Conservation (phyloP, 805 yeast species). For the Spathaspora passalidarum region DNA sequence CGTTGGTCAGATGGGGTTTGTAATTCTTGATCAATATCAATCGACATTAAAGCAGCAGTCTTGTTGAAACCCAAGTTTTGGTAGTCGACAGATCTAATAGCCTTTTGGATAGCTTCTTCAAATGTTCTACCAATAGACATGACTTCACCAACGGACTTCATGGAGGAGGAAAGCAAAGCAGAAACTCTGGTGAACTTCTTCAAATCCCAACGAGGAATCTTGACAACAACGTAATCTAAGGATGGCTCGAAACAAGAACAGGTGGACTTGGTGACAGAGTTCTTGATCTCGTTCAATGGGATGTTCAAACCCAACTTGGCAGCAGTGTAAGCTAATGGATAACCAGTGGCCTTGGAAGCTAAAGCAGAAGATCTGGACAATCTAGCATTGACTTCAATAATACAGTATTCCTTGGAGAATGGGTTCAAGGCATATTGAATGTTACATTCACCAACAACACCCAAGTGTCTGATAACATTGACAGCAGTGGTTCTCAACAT, state of each 20-base stretch:
- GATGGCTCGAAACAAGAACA: slow-evolving; percentile 98
- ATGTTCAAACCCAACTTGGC: slow-evolving; percentile 93
- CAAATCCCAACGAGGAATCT: slow-evolving; percentile 99
- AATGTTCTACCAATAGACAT: slow-evolving; percentile 97
- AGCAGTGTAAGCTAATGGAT: slow-evolving; percentile 97
- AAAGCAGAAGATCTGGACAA: slow-evolving; percentile 97
- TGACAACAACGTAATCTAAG: slow-evolving; percentile 92
- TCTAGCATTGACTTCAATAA: slow-evolving; percentile 97
- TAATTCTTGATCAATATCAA: slow-evolving; percentile 88
- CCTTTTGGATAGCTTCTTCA: slow-evolving; percentile 97
- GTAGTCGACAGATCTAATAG: slow-evolving; percentile 93
- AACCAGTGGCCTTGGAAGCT: slow-evolving; percentile 98
- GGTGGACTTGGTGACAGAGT: slow-evolving; percentile 90
- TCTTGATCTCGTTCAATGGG: slow-evolving; percentile 86
- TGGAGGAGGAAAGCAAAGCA: slow-evolving; percentile 80
- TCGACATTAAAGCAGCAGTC: slow-evolving; percentile 81
- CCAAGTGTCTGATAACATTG: slow-evolving; percentile 93
- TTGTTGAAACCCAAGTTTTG: slow-evolving; percentile 91
- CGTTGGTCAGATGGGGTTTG: slow-evolving; percentile 98
- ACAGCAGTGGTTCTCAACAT: slow-evolving; percentile 98
- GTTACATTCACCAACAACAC: slow-evolving; percentile 99
- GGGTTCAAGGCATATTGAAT: slow-evolving; percentile 97
- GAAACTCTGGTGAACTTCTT: slow-evolving; percentile 93
- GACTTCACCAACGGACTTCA: slow-evolving; percentile 99
- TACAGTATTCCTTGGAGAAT: slow-evolving; percentile 89